phyloP scores from a whole-genome alignment of 768 basidiomycete species.

The Pulveroboletus sp. region DNA sequence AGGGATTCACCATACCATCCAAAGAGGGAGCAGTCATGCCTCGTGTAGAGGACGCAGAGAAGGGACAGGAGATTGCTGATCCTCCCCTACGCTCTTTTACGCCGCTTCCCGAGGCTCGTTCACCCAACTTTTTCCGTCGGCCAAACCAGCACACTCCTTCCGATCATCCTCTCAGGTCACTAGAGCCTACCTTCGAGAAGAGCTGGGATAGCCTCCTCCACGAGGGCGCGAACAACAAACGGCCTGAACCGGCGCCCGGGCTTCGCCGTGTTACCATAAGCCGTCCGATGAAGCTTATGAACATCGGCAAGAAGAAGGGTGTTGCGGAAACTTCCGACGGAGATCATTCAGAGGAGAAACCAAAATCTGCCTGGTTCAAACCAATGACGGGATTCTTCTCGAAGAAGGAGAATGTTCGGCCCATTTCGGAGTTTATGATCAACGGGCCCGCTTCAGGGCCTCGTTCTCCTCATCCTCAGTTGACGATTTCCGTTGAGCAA shows the following conservation, averaged over 20 bases:
- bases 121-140: slow-evolving; percentile 36
- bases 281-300: slow-evolving; percentile 40
- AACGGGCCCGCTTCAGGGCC: slow-evolving; percentile 11
- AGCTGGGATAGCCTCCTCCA: slow-evolving; percentile 47
- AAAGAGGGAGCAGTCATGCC: slow-evolving; percentile 13
- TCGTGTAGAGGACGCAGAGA: slow-evolving; percentile 23
- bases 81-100: slow-evolving; percentile 44
- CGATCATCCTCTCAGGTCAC: slow-evolving; percentile 23
- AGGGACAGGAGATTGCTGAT: slow-evolving; percentile 18
- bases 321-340: slow-evolving; percentile 18
- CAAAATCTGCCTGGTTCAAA: slow-evolving; percentile 34
- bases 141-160: slow-evolving; percentile 32
- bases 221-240: slow-evolving; percentile 17
- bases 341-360: slow-evolving; percentile 25
- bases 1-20: slow-evolving; percentile 36
- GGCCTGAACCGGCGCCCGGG: slow-evolving; percentile 22
- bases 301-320: slow-evolving; percentile 40
- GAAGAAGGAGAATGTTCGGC: slow-evolving; percentile 16
- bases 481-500: slow-evolving; percentile 44
- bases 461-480: slow-evolving; percentile 27
- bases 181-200: slow-evolving; percentile 34
- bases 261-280: slow-evolving; percentile 24
- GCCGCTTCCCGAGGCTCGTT: slow-evolving; percentile 42
- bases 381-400: slow-evolving; percentile 31
- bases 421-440: slow-evolving; percentile 20